Evolutionary conservation across 164 flowering plant species (phyloP).

Genomic region (Tetrastigma voinierianum): DNA sequence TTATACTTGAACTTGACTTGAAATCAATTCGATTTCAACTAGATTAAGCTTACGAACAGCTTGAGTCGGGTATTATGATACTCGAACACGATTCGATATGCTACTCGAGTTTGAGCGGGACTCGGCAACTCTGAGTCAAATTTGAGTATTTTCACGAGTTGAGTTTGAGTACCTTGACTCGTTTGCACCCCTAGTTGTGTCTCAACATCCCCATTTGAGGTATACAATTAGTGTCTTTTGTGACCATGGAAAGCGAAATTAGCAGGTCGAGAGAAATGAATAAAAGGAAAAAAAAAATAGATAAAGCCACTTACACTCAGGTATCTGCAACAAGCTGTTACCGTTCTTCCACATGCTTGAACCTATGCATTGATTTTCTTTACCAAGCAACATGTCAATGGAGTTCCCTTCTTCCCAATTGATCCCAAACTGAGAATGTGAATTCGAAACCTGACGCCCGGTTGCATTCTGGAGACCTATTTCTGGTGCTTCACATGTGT

Average conservation of each 20-base stretch:
- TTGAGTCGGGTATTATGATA: no score
- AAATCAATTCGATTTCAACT: no score
- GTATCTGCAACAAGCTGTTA: conserved; percentile 1
- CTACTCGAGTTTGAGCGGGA: no score
- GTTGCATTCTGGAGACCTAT: neutral
- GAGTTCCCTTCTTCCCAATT: conserved; percentile 6
- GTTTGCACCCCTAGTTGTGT: no score
- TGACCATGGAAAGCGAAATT: neutral
- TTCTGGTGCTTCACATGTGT: no score
- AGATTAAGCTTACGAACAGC: no score
- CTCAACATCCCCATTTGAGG: neutral
- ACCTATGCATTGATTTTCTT: conserved; percentile 1
- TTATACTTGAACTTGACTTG: no score
- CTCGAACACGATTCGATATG: no score
- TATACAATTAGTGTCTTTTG: neutral
- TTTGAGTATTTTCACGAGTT: no score
- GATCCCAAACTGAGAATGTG: conserved; percentile 5
- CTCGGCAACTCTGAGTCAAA: no score
- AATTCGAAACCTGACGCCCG: neutral
- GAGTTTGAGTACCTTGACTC: no score
- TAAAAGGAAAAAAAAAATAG: neutral
- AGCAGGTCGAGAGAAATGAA: no score
- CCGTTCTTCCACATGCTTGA: neutral
- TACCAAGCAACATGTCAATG: neutral
- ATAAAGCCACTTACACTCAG: conserved; percentile 18